Evolutionary conservation across 352 stramenopile genomes (phyloP), one percentile per base, ranked within the genome.

Genomic region (Phytophthora tentaculata): DNA sequence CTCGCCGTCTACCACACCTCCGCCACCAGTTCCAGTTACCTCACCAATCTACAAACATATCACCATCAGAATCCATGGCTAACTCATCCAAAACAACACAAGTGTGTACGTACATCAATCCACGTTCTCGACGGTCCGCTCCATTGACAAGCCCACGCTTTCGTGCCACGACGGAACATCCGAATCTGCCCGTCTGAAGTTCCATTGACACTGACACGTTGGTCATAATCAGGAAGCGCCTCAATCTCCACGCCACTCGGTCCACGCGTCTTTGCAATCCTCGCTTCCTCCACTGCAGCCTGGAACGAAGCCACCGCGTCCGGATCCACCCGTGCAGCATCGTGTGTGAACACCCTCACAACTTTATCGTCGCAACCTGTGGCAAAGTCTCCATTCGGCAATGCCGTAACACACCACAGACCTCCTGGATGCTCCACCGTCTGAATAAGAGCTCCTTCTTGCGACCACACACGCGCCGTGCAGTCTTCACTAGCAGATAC

Each of bases 81-180:
- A 9, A 17, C 17, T n/a, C 3, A 44, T 55, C 5, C 5, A 13
- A 14, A 67, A 7, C 6, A 39, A 39, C 10, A 39, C 28, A 35
- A 41, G 26, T 3, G n/a, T n/a, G 20, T 16, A 49, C 59, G 19
- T 64, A 99, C 92, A 80, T 99, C 96, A 62, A 99, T 90, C 97
- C 97, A 99, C 1, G 93, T 98, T 53, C 79, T 74, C 5, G 90
- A 97, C 5, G 84, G 81, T 1, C 70, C 81, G 32, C 84, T 98
- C 97, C 96, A 99, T 73, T 99, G 96, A 17, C 96, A 98, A 16
- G 97, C 97, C 78, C 97, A 98, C 3, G 96, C 96, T 73, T 94
- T 94, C 39, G 80, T 84, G 60, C 86, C 84, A n/a, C 94, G 97
- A 52, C 97, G 92, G 75, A 99, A 99, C 71, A 99, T 94, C 74